Percentiles rank a stretch among this genome's conserved stretches.
These are phyloP conservation scores for Aureobasidium leucospermi DNA, from an alignment of 2,329 filamentous ascomycete genomes.

Conservation along the genomic window DNA sequence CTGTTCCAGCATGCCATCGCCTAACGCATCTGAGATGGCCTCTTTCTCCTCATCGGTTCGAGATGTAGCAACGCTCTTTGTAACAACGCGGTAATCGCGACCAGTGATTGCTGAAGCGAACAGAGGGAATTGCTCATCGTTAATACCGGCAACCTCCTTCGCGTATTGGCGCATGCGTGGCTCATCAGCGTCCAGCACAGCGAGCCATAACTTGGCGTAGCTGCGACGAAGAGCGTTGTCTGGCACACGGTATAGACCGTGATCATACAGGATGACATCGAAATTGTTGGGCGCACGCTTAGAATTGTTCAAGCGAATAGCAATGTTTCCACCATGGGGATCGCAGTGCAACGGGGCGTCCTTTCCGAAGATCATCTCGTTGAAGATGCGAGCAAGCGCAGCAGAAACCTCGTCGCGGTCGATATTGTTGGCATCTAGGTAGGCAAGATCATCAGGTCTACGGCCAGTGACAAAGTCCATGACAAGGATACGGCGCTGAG, in stretches of 20 bases:
- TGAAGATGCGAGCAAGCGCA: slow-evolving; percentile 85
- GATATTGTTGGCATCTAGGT: slow-evolving; percentile 77
- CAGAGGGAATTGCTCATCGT: slow-evolving; percentile 82
- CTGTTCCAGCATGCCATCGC: slow-evolving; percentile 81
- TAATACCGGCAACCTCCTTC: slow-evolving; percentile 79
- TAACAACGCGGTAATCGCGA: slow-evolving; percentile 75
- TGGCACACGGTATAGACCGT: slow-evolving; percentile 92
- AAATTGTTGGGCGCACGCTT: slow-evolving; percentile 64
- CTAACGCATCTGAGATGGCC: slow-evolving; percentile 73
- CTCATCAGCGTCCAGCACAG: slow-evolving; percentile 86
- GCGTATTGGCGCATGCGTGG: slow-evolving; percentile 80
- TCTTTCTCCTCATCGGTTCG: slow-evolving; percentile 74
- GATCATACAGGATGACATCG: slow-evolving; percentile 92
- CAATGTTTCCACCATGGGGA: slow-evolving; percentile 92
- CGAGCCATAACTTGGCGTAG: slow-evolving; percentile 96
- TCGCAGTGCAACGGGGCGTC: slow-evolving; percentile 90
- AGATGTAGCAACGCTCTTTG: slow-evolving; percentile 46
- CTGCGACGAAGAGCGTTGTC: slow-evolving; percentile 68
- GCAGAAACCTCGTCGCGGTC: slow-evolving; percentile 94
- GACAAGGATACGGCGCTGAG: slow-evolving; percentile 79
- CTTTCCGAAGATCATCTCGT: slow-evolving; percentile 97
- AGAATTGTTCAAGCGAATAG: slow-evolving; percentile 68
- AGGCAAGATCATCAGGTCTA: slow-evolving; percentile 81
- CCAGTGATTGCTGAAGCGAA: slow-evolving; percentile 97
- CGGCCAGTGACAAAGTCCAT: slow-evolving; percentile 89